Percentiles rank a stretch among this genome's conserved stretches.
Evolutionary conservation across 2,329 filamentous ascomycete species (phyloP).

Genomic region (Aspergillus fischeri): DNA sequence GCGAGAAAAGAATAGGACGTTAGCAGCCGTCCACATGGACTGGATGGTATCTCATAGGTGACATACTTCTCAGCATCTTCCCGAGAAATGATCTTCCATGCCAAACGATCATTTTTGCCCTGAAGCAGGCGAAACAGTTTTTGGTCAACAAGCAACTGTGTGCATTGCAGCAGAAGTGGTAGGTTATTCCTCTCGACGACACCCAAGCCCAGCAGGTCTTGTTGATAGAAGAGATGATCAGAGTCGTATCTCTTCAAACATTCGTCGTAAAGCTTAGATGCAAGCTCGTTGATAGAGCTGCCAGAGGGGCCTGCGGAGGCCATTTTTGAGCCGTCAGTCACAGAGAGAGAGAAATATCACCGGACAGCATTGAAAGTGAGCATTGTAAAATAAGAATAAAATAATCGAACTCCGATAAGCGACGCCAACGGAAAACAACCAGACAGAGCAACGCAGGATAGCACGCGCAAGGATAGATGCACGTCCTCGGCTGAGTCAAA

Average conservation of each 20-base stretch:
- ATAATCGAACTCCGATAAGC: constrained; percentile 5
- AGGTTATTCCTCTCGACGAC: constrained; percentile 44
- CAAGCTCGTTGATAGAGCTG: constrained; percentile 34
- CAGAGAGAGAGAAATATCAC: constrained; percentile 25
- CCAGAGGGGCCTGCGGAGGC: constrained; percentile 31
- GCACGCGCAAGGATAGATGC: constrained; percentile 4
- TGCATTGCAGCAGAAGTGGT: constrained; percentile 40
- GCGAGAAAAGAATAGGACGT: constrained; percentile 6
- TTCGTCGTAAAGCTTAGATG: constrained; percentile 43
- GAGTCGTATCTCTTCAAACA: constrained; percentile 37
- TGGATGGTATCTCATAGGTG: background rate
- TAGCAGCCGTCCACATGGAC: constrained; percentile 1
- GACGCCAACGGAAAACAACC: background rate
- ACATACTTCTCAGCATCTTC: constrained; percentile 48
- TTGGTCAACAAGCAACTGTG: constrained; percentile 43
- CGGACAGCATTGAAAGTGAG: constrained; percentile 22
- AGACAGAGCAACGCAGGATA: background rate
- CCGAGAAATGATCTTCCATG: constrained; percentile 46
- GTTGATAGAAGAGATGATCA: constrained; percentile 45
- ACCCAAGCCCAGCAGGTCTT: constrained; percentile 41
- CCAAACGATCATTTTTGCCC: constrained; percentile 40
- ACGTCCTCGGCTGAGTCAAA: background rate
- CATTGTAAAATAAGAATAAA: constrained; percentile 29
- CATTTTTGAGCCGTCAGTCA: constrained; percentile 25
- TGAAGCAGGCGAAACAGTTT: constrained; percentile 45